A percentile compares a stretch with the other conserved stretches of the same genome.
Evolutionary conservation across 441 rosid species (phyloP).

Genomic region (Kokia cookei): DNA sequence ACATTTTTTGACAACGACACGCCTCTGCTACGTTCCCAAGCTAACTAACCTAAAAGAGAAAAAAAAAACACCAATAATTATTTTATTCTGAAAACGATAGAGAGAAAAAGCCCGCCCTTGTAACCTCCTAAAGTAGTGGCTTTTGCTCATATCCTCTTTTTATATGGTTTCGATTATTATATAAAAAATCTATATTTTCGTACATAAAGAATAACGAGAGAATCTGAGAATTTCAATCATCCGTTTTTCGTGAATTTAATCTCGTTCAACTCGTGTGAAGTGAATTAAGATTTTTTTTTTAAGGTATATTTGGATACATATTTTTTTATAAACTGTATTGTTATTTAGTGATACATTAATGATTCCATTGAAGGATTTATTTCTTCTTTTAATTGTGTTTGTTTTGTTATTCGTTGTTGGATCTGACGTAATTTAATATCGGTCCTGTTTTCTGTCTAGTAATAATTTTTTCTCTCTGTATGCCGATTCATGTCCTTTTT

Average conservation of each 20-base stretch:
- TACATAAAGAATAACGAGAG: not conserved
- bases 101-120: slow-evolving; percentile 4
- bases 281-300: slow-evolving; percentile 5
- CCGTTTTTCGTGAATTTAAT: slow-evolving; percentile 1
- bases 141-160: not conserved
- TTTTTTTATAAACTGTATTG: not conserved
- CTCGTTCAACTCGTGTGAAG: not conserved
- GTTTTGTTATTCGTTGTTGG: not conserved
- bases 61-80: not conserved
- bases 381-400: not conserved
- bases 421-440: not conserved
- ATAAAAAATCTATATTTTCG: not conserved
- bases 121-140: not conserved
- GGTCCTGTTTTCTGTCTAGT: not conserved
- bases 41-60: not conserved
- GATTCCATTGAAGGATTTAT: not conserved
- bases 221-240: not conserved
- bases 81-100: not conserved
- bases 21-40: slow-evolving; percentile 20
- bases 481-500: not conserved
- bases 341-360: not conserved
- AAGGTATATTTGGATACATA: not conserved
- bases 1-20: slow-evolving; percentile 21
- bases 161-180: not conserved
- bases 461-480: not conserved